Evolutionary conservation across 495 filamentous ascomycete genomes (phyloP), one percentile per base, ranked within the genome.

Genomic region (Cercophora scortea): DNA sequence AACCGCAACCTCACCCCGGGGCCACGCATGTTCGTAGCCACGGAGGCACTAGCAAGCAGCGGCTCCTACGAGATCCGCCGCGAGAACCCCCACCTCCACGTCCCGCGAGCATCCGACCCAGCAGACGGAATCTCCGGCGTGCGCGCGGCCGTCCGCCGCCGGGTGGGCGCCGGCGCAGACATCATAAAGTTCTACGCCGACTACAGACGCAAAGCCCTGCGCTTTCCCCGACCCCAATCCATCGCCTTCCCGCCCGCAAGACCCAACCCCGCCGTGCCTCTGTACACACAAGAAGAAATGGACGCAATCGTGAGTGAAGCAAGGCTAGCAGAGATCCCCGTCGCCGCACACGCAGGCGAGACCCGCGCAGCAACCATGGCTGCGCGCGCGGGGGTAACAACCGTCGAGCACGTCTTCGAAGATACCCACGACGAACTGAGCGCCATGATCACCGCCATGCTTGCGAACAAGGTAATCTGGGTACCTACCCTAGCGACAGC

Each of bases 171-270:
- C 4, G 75, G 75, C 6, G 77, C 76, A 0, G 76, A 80, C 53
- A 32, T 80, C 12, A 62, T 80, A 49, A 80, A 80, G 53, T 72
- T 79, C 55, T 79, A 77, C 49, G 75, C 71, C 10, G 76, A 80
- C 51, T 80, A 78, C 54, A 61, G 74, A 0, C 70, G 74, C 52
- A 67, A 75, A 36, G 54, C 59, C 11, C 62, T 80, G 57, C 64
- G 76, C 0, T 80, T 66, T 48, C 76, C 77, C 11, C 52, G 57
- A 2, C 12, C 19, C 2, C 9, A 34, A 15, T 8, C 0, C 13
- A 12, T 11, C 32, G 49, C 51, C 62, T 44, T 58, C 49, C 61
- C 33, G 45, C 61, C 59, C 52, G 71, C 51, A 39, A 38, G 17
- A 55, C 62, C 3, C 64, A 78, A 75, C 50, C 75, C 75, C 4